Percentiles rank a stretch among this genome's conserved stretches.
These are phyloP conservation scores for Anthostomella pinea DNA, from an alignment of 2,329 filamentous ascomycete species.

Conservation along the genomic window DNA sequence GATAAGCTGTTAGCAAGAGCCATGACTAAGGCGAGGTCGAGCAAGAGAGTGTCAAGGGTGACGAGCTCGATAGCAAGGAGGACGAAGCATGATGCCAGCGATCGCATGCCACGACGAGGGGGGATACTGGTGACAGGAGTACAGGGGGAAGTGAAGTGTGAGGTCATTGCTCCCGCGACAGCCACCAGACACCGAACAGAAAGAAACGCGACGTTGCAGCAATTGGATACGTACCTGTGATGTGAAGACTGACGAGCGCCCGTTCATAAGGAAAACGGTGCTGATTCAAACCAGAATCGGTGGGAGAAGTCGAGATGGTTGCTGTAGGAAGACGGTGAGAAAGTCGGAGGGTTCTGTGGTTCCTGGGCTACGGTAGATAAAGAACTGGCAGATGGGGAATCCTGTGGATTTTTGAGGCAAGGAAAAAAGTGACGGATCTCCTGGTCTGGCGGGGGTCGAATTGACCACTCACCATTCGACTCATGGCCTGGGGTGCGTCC, in stretches of 20 bases:
- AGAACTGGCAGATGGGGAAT: no score
- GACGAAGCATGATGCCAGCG: not conserved
- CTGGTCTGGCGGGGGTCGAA: no score
- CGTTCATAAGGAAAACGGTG: slow-evolving; percentile 76
- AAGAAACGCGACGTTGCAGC: no score
- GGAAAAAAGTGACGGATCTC: no score
- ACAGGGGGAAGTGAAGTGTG: no score
- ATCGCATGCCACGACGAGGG: not conserved
- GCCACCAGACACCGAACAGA: no score
- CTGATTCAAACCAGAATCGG: slow-evolving; percentile 20
- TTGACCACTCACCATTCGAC: no score
- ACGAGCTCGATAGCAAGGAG: not conserved
- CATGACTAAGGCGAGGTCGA: slow-evolving; percentile 11
- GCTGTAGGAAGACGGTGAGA: no score
- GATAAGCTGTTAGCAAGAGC: slow-evolving; percentile 40
- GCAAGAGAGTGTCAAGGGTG: not conserved
- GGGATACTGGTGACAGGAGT: not conserved
- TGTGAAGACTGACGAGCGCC: slow-evolving; percentile 79
- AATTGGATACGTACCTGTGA: slow-evolving; percentile 72
- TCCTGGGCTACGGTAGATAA: no score
- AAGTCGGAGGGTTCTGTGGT: slow-evolving; percentile 10
- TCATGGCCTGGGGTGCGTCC: no score
- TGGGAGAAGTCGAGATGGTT: slow-evolving; percentile 15
- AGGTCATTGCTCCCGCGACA: slow-evolving; percentile 19
- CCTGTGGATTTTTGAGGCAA: not conserved